phyloP scores from a whole-genome alignment of 2,329 filamentous ascomycete species.

The Fusarium nodosum region DNA sequence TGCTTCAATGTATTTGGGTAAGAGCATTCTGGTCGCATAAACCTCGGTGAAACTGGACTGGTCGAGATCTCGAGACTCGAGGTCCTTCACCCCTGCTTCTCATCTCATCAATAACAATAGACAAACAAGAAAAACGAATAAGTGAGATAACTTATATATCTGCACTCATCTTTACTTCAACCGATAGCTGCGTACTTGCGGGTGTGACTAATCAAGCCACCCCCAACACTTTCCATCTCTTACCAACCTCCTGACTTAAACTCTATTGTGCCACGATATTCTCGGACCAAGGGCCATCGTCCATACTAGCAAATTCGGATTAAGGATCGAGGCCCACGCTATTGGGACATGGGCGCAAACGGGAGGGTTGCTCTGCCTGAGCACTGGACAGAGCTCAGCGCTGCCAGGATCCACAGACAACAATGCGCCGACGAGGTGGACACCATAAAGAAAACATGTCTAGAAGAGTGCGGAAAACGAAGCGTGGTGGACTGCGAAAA shows the following conservation, averaged over 20 bases:
- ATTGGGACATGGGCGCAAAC: constrained; percentile 44
- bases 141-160: constrained; percentile 3
- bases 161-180: background rate
- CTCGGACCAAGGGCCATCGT: background rate
- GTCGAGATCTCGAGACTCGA: constrained; percentile 11
- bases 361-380: constrained; percentile 53
- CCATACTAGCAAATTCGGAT: background rate
- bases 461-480: constrained; percentile 58
- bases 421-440: constrained; percentile 60
- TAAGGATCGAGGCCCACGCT: background rate
- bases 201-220: background rate
- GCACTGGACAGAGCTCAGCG: constrained; percentile 57
- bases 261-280: constrained; percentile 2
- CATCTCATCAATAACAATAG: constrained; percentile 37
- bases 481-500: constrained; percentile 61
- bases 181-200: background rate
- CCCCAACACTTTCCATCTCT: background rate
- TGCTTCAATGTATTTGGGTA: background rate
- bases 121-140: constrained; percentile 1
- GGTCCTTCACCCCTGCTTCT: constrained; percentile 25
- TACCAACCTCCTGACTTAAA: constrained; percentile 4
- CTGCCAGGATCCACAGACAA: constrained; percentile 51
- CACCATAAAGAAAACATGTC: constrained; percentile 60
- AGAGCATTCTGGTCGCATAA: constrained; percentile 18
- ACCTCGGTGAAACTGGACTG: constrained; percentile 21